Conservation (phyloP, 768 basidiomycete genomes). For the Phaffia australis region DNA sequence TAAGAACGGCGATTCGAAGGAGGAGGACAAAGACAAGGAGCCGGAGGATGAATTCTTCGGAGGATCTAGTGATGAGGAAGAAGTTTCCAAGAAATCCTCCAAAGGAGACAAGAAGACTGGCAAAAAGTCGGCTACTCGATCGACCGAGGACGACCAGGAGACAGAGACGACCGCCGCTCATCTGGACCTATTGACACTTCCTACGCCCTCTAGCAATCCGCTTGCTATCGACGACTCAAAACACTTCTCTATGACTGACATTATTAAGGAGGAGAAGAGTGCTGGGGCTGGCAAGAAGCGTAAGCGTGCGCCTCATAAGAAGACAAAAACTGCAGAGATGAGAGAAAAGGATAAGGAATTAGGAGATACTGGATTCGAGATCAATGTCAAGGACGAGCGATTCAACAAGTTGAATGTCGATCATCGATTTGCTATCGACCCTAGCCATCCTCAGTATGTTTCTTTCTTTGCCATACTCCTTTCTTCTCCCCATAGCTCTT, state of each 20-base stretch:
- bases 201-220: conserved; percentile 48
- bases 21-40: conserved; percentile 25
- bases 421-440: conserved; percentile 87
- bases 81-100: conserved; percentile 26
- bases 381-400: conserved; percentile 76
- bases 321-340: conserved; percentile 39
- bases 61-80: conserved; percentile 41
- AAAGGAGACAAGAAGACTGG: conserved; percentile 26
- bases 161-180: conserved; percentile 9
- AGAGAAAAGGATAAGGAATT: conserved; percentile 53
- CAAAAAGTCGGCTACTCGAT: conserved; percentile 16
- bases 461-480: background rate
- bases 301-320: conserved; percentile 30
- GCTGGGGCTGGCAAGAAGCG: conserved; percentile 41
- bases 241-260: conserved; percentile 84
- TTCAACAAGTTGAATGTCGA: conserved; percentile 83
- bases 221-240: conserved; percentile 44
- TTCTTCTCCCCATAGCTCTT: conserved; percentile 1
- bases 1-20: conserved; percentile 7
- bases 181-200: conserved; percentile 37
- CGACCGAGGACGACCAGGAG: conserved; percentile 7
- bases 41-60: conserved; percentile 69
- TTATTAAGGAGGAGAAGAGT: conserved; percentile 71
- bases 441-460: conserved; percentile 82
- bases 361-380: conserved; percentile 54